These are phyloP conservation scores for Chlorella sp. DNA, from an alignment of 139 green algal genomes.

Conservation along the genomic window DNA sequence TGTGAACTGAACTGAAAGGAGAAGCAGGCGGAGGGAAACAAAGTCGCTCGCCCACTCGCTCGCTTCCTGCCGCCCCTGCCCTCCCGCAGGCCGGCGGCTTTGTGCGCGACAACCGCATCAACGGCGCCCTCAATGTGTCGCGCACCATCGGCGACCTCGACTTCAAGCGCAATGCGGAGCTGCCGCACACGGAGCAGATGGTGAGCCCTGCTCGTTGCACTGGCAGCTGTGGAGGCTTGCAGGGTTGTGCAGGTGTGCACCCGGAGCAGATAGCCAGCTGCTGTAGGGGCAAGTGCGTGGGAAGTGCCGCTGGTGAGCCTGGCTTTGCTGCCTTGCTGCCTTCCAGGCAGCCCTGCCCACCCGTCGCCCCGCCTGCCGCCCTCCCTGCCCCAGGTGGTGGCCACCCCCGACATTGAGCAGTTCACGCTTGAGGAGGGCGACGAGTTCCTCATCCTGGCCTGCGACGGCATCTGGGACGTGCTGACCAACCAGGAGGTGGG, in stretches of 20 bases:
- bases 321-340: too few relatives aligned
- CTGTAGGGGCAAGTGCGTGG: too few relatives aligned
- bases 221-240: too few relatives aligned
- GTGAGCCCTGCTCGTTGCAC: not conserved
- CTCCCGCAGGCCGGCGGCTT: constrained; percentile 74
- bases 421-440: constrained; percentile 60
- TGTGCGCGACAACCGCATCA: constrained; percentile 77
- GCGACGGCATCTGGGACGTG: constrained; percentile 88
- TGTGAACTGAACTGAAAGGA: too few relatives aligned
- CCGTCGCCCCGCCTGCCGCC: too few relatives aligned
- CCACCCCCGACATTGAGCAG: constrained; percentile 73
- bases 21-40: not conserved
- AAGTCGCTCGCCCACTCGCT: not conserved
- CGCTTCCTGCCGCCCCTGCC: not conserved
- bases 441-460: constrained; percentile 83
- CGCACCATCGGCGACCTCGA: constrained; percentile 96
- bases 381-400: constrained; percentile 65
- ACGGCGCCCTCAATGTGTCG: constrained; percentile 94
- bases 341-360: too few relatives aligned
- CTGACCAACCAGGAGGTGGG: constrained; percentile 70
- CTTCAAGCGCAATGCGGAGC: constrained; percentile 85
- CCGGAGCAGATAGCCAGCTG: too few relatives aligned
- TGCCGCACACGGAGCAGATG: constrained; percentile 47
- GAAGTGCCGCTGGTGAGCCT: too few relatives aligned
- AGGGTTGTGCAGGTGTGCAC: too few relatives aligned